Conservation (phyloP, 2,329 filamentous ascomycete genomes). For the Xylariales sp. region DNA sequence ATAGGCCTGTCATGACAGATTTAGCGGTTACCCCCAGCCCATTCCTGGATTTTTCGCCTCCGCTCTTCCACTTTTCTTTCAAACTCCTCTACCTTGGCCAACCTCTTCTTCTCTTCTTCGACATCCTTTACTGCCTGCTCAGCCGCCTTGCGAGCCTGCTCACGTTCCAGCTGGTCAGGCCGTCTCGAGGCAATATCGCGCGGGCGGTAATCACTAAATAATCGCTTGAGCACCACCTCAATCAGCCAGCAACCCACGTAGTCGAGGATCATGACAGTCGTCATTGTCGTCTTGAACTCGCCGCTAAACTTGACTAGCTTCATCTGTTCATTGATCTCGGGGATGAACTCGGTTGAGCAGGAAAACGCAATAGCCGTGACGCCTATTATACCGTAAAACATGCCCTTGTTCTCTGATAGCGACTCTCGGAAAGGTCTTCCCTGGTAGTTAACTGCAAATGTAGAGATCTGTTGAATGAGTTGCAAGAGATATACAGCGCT, state of each 20-base stretch:
- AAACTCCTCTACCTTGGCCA: slow-evolving; percentile 68
- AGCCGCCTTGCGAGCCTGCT: slow-evolving; percentile 74
- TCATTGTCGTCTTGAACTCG: slow-evolving; percentile 91
- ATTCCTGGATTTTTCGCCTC: slow-evolving; percentile 60
- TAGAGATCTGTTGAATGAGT: slow-evolving; percentile 98
- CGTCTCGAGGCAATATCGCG: slow-evolving; percentile 92
- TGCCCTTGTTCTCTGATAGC: slow-evolving; percentile 93
- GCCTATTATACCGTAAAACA: slow-evolving; percentile 96
- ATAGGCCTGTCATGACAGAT: not conserved
- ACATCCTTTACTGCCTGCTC: slow-evolving; percentile 62
- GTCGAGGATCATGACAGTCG: slow-evolving; percentile 85
- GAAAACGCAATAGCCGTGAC: slow-evolving; percentile 92
- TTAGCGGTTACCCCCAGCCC: slow-evolving; percentile 52
- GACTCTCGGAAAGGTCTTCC: slow-evolving; percentile 97
- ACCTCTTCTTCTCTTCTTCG: slow-evolving; percentile 64
- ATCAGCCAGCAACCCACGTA: slow-evolving; percentile 88
- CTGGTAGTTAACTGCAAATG: slow-evolving; percentile 99
- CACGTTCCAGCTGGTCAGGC: slow-evolving; percentile 85
- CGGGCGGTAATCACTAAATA: slow-evolving; percentile 91
- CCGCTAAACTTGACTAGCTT: slow-evolving; percentile 88
- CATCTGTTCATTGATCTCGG: slow-evolving; percentile 93
- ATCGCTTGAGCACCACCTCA: slow-evolving; percentile 83
- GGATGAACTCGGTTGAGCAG: slow-evolving; percentile 94
- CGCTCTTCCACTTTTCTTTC: slow-evolving; percentile 68
- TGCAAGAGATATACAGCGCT: slow-evolving; percentile 96